phyloP scores from a whole-genome alignment of 2,329 filamentous ascomycete genomes.

The Fusarium sp. region DNA sequence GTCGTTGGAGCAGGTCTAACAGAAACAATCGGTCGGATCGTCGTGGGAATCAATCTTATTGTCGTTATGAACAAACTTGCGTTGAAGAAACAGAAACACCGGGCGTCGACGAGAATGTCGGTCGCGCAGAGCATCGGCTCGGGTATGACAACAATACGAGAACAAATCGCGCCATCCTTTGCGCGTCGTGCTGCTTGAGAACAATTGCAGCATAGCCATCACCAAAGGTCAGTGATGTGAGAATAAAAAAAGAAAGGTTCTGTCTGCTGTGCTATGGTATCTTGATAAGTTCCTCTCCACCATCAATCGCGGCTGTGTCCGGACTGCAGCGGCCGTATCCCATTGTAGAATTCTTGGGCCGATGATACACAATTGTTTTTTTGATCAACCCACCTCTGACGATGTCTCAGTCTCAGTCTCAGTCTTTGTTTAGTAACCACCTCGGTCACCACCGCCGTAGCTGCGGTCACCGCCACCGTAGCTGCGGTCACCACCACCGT shows the following conservation, averaged over 20 bases:
- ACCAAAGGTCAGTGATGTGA: not conserved
- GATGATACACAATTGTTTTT: not conserved
- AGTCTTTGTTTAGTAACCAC: not conserved
- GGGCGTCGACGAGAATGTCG: not conserved
- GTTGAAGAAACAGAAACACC: not conserved
- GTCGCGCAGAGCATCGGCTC: not conserved
- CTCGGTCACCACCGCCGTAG: not conserved
- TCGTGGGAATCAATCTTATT: not conserved
- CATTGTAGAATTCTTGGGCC: constrained; percentile 1
- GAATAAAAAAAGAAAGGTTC: constrained; percentile 4
- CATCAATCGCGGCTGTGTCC: not conserved
- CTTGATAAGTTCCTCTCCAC: constrained; percentile 6
- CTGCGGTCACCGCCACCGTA: not conserved
- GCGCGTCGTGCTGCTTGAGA: not conserved
- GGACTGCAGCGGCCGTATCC: not conserved
- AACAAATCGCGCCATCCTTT: not conserved
- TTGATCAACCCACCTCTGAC: not conserved
- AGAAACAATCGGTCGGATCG: not conserved
- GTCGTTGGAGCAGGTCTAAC: not conserved
- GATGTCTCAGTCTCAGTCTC: not conserved
- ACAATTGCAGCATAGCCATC: not conserved
- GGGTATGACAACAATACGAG: not conserved
- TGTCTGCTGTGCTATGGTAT: constrained; percentile 9
- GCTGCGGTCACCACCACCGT: not conserved
- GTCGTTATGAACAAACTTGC: not conserved